A percentile compares a stretch with the other conserved stretches of the same genome.
These are phyloP conservation scores for Trichocomaceae sp. DNA, from an alignment of 2,329 filamentous ascomycete species.

Conservation along the genomic window DNA sequence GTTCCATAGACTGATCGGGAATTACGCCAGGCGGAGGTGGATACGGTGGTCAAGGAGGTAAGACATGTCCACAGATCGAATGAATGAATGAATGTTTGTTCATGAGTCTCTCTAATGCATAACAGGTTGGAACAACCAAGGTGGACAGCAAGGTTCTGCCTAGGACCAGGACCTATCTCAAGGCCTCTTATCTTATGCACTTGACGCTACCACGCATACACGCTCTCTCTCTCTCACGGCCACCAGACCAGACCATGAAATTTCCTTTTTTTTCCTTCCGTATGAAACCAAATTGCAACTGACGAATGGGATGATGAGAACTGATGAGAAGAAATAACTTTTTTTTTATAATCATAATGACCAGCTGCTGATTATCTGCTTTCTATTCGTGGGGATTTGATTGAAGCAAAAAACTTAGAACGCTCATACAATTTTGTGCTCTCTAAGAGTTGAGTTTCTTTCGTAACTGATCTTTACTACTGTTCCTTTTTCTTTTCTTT, in stretches of 20 bases:
- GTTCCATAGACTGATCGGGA: constrained; percentile 11
- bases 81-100: no score
- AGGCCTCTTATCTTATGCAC: background rate
- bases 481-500: background rate
- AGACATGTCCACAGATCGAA: background rate
- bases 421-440: background rate
- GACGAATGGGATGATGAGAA: constrained; percentile 4
- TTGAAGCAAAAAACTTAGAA: background rate
- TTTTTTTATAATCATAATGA: background rate
- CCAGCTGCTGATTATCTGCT: background rate
- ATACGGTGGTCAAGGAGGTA: constrained; percentile 19
- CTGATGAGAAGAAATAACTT: constrained; percentile 8
- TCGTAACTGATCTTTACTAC: background rate
- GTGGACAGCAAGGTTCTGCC: constrained; percentile 11
- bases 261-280: background rate
- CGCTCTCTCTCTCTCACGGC: background rate
- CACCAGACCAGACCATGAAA: background rate
- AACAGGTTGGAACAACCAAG: constrained; percentile 16
- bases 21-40: constrained; percentile 20
- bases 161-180: background rate
- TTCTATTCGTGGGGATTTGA: background rate
- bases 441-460: background rate
- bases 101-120: background rate
- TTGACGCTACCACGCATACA: background rate
- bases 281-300: constrained; percentile 2